A percentile compares a stretch with the other conserved stretches of the same genome.
Conservation (phyloP, 2,329 filamentous ascomycete genomes). For the Aspergillus fijiensis region DNA sequence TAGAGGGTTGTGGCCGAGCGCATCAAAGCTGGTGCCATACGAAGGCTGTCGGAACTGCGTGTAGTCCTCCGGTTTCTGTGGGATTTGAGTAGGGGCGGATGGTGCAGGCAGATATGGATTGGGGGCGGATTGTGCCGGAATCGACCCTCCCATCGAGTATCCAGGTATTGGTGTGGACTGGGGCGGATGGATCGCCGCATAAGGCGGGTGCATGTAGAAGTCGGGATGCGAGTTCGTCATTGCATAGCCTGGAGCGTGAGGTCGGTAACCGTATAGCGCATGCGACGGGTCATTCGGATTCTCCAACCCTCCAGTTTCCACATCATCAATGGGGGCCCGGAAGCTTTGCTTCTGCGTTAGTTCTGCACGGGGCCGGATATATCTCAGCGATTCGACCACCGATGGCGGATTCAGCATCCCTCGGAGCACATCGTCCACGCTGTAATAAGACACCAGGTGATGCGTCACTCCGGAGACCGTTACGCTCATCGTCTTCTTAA, state of each 20-base stretch:
- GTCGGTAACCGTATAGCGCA: conserved; percentile 43
- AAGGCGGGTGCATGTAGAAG: conserved; percentile 40
- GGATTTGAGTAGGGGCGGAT: conserved; percentile 28
- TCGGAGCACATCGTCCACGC: conserved; percentile 70
- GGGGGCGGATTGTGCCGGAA: conserved; percentile 34
- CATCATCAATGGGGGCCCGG: conserved; percentile 63
- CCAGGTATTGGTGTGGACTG: conserved; percentile 34
- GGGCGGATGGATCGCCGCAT: conserved; percentile 35
- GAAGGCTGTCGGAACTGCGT: conserved; percentile 31
- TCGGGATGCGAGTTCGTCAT: conserved; percentile 36
- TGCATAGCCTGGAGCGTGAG: conserved; percentile 35
- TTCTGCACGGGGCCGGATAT: conserved; percentile 57
- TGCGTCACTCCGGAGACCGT: conserved; percentile 72
- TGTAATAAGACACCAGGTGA: conserved; percentile 89
- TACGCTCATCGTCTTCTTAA: conserved; percentile 92
- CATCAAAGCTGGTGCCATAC: conserved; percentile 38
- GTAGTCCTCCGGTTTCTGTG: conserved; percentile 41
- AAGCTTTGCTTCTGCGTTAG: conserved; percentile 66
- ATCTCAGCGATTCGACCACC: conserved; percentile 51
- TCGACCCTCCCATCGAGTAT: conserved; percentile 36
- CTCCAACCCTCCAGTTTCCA: conserved; percentile 47
- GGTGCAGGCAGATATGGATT: conserved; percentile 41
- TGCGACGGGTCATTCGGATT: conserved; percentile 40
- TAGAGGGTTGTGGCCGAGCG: conserved; percentile 35
- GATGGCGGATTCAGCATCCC: conserved; percentile 60